These are phyloP conservation scores for Erythrophleum fordii DNA, from an alignment of 306 rosid species.

Conservation along the genomic window DNA sequence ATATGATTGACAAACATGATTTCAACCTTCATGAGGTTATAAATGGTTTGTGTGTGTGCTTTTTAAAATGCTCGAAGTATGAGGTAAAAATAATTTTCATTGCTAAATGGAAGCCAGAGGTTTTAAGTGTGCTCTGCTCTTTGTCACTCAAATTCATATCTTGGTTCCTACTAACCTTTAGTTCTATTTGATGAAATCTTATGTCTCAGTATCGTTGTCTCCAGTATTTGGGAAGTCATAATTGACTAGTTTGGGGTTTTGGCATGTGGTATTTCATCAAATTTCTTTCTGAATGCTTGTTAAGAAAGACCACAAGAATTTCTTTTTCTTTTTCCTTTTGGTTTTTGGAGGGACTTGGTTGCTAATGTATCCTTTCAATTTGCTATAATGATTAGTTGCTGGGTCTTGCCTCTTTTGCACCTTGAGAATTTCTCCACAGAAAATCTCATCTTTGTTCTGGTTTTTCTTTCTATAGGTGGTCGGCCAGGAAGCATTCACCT, in stretches of 20 bases:
- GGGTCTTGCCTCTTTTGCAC: conserved; percentile 11
- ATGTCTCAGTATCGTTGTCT: not conserved
- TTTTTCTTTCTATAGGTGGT: conserved; percentile 67
- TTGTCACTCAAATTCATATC: not conserved
- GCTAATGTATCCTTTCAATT: not conserved
- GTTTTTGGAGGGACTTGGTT: conserved; percentile 7
- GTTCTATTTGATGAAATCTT: not conserved
- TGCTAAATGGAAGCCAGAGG: not conserved
- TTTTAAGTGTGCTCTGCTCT: not conserved
- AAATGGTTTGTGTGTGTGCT: not conserved
- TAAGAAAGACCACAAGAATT: not conserved
- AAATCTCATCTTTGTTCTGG: conserved; percentile 29
- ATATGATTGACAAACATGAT: no score
- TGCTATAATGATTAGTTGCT: conserved; percentile 20
- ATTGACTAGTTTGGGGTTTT: not conserved
- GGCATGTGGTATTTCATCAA: not conserved
- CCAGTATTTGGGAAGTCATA: not conserved
- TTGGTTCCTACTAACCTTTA: not conserved
- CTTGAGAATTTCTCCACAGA: conserved; percentile 29
- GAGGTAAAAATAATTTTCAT: not conserved
- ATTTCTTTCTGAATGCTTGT: not conserved
- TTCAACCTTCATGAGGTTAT: no score
- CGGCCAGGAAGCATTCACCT: conserved; percentile 78
- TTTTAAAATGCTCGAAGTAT: not conserved
- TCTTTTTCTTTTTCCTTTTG: conserved; percentile 11